A percentile compares a stretch with the other conserved stretches of the same genome.
phyloP scores from a whole-genome alignment of 805 yeast species.

The Candida oleophila region DNA sequence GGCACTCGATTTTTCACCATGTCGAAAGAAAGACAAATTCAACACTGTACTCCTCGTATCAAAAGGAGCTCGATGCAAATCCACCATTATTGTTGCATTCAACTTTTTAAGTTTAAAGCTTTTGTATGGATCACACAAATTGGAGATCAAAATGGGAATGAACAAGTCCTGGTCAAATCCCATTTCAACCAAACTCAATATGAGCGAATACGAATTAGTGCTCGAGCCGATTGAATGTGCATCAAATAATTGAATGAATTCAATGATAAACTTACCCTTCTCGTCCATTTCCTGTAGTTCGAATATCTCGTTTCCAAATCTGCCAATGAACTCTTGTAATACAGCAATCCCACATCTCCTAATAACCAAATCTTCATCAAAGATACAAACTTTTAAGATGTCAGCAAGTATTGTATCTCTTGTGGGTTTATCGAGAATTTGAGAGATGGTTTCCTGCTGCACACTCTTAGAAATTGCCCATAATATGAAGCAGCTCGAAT shows the following conservation, averaged over 20 bases:
- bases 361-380: slow-evolving; percentile 72
- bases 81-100: slow-evolving; percentile 38
- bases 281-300: slow-evolving; percentile 7
- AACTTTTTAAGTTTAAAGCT: slow-evolving; percentile 38
- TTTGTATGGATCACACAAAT: slow-evolving; percentile 33
- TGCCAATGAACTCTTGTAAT: slow-evolving; percentile 79
- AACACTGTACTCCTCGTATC: no score
- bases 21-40: no score
- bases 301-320: slow-evolving; percentile 54
- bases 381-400: slow-evolving; percentile 54
- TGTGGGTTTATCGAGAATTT: neutral
- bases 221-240: slow-evolving; percentile 27
- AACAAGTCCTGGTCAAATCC: slow-evolving; percentile 29
- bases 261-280: slow-evolving; percentile 39
- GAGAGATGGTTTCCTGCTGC: slow-evolving; percentile 13
- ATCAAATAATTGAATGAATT: slow-evolving; percentile 61
- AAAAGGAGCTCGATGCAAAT: neutral
- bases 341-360: slow-evolving; percentile 86
- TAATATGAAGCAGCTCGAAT: slow-evolving; percentile 78
- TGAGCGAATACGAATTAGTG: slow-evolving; percentile 14
- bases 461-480: slow-evolving; percentile 68
- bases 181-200: slow-evolving; percentile 16
- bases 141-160: slow-evolving; percentile 24
- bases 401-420: slow-evolving; percentile 25
- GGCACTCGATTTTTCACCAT: no score